Evolutionary conservation across 78 protist genomes (phyloP), one percentile per base, ranked within the genome.

Genomic region (Mantamonas sphyraenae): DNA sequence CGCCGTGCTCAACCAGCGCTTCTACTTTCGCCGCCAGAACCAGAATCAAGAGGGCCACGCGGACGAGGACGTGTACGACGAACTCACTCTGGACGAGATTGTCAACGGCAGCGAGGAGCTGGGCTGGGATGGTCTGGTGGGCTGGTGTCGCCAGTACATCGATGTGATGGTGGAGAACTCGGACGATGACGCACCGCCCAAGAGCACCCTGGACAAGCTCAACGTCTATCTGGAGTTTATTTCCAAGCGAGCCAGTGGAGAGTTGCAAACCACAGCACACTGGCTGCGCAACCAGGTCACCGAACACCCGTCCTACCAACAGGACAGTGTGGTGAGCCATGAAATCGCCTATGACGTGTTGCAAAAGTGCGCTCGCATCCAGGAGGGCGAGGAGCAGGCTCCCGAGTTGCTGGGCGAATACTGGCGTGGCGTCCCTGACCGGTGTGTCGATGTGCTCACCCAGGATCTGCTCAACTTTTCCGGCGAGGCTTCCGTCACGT

Each of bases 271-370:
- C 12, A 50, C 84, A 8, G 90, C 96, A 3, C 40, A 43, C 31
- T 91, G 76, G 79, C 40, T 81, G 45, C 61, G 96, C 43, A 33
- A 76, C 16, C 64, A 68, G 43, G 88, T 91, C 33, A 38, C 22
- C 47, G 1, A 26, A 30, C 96, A 91, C 83, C 84, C 88, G 12
- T 80, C 50, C 42, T 91, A 91, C 77, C 3, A 65, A 20, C 55
- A 71, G 28, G 96, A 91, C 79, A 81, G 90, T 24, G 33, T 62
- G 20, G 85, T 91, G 57, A 79, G 77, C 16, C 68, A 73, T 39
- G 64, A 35, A 35, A 84, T 91, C 56, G 76, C 76, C 59, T 31
- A 56, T n/a, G 93, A 90, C 78, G 63, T 90, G 43, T 19, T 91
- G 39, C 34, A 74, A n/a, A n/a, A n/a, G n/a, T n/a, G n/a, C 60